Percentiles rank a stretch among this genome's conserved stretches.
Evolutionary conservation across 441 rosid species (phyloP).

Genomic region (Eutrema salsugineum): DNA sequence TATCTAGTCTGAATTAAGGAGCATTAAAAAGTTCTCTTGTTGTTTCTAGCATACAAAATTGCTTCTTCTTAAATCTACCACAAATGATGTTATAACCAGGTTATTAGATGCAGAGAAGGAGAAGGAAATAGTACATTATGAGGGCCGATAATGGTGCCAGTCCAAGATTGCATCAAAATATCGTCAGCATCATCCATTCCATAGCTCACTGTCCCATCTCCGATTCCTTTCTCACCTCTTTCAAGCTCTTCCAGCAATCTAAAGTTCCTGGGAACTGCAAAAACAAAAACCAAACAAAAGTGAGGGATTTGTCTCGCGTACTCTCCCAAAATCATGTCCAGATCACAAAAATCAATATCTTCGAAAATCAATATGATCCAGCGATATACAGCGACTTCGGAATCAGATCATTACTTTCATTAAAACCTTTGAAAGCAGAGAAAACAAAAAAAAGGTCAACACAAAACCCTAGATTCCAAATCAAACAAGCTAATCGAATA

Average conservation of each 20-base stretch:
- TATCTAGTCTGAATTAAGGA: neutral
- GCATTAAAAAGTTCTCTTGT: neutral
- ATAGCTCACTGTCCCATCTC: slow-evolving; percentile 93
- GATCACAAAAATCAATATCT: neutral
- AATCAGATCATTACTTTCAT: neutral
- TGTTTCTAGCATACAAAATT: neutral
- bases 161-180: slow-evolving; percentile 95
- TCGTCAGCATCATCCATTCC: slow-evolving; percentile 98
- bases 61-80: neutral
- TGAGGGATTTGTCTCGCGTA: neutral
- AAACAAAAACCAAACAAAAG: neutral
- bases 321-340: neutral
- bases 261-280: slow-evolving; percentile 81
- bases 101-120: neutral
- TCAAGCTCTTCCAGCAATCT: slow-evolving; percentile 95
- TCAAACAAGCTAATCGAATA: neutral
- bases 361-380: no score
- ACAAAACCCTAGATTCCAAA: slow-evolving; percentile 11
- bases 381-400: no score
- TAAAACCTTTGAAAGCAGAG: neutral
- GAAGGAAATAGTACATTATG: slow-evolving; percentile 53
- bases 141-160: slow-evolving; percentile 91
- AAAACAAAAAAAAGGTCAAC: neutral
- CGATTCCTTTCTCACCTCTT: slow-evolving; percentile 96
- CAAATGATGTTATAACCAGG: neutral